These are phyloP conservation scores for Omphalotus olearius DNA, from an alignment of 1,284 basidiomycete species.

Conservation along the genomic window DNA sequence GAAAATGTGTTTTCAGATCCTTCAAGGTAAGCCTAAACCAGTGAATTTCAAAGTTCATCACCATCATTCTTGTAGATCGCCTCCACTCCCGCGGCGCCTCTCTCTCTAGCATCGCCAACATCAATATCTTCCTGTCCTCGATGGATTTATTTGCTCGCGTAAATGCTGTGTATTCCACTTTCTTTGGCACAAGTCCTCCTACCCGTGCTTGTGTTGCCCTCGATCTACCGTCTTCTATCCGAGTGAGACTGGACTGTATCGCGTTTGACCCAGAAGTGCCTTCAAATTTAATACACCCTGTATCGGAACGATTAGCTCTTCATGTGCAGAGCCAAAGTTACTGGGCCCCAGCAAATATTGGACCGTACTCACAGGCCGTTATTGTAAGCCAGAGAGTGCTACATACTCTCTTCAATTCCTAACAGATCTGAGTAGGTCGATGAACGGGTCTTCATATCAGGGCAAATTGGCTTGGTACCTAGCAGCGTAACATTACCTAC, in stretches of 20 bases:
- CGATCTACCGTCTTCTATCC: constrained; percentile 52
- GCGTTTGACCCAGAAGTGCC: constrained; percentile 40
- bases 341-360: constrained; percentile 99
- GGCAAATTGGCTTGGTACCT: constrained; percentile 92
- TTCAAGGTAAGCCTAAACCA: constrained; percentile 43
- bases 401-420: constrained; percentile 1
- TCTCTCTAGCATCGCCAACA: constrained; percentile 66
- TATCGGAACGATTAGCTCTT: constrained; percentile 59
- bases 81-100: constrained; percentile 43
- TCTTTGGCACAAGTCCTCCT: constrained; percentile 90
- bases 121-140: constrained; percentile 82
- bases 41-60: constrained; percentile 15
- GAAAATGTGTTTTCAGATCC: constrained; percentile 48
- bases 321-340: constrained; percentile 96
- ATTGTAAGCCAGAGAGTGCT: constrained; percentile 47
- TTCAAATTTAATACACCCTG: constrained; percentile 22
- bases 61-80: constrained; percentile 33
- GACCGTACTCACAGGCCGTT: constrained; percentile 95
- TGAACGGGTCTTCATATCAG: constrained; percentile 81
- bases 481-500: constrained; percentile 65
- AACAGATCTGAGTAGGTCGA: constrained; percentile 45
- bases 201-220: constrained; percentile 89
- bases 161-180: constrained; percentile 75
- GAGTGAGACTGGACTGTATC: constrained; percentile 74
- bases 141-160: constrained; percentile 75